Evolutionary conservation across 495 filamentous ascomycete genomes (phyloP), one percentile per base, ranked within the genome.

Genomic region (Lasiosphaeris hirsuta): DNA sequence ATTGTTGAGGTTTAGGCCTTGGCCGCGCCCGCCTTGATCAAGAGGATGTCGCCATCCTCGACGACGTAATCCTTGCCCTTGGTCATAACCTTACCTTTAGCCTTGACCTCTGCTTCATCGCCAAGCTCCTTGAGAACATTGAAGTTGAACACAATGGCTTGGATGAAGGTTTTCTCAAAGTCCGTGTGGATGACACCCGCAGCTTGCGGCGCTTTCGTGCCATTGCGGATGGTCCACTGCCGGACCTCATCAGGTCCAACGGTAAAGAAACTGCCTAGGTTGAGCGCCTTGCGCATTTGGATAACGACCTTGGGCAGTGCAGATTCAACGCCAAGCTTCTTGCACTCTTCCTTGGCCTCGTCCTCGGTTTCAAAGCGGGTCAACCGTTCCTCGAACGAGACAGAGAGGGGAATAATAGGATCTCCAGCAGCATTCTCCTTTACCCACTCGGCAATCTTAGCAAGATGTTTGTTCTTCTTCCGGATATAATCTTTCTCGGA

Each of bases 121-220:
- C 92, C 93, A 35, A 88, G 76, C 74, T 96, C 92, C 74, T 85
- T 89, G 48, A 97, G 78, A 7, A 80, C 72, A 19, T 63, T 75
- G 76, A 84, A 97, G 77, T 95, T 97, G 76, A 89, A 96, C 44
- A 96, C 89, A 58, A 99, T 80, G 34, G 81, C 90, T 77, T 99
- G 95, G 64, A 99, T 99, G 77, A 99, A 99, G 0, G 95, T 99
- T 85, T 99, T 99, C 75, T 99, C 95, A 60, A 99, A 97, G 69
- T 99, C 95, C 54, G 87, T 89, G 76, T 99, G 95, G 63, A 99
- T 99, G 55, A 97, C 95, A 78, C 95, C 95, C 13, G 95, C 94
- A 43, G 95, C 94, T 69, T 92, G 89, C 14, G 95, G 95, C 36
- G 95, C 95, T 79, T 99, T 99, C 63, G 89, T 95, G 56, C 91